Evolutionary conservation across 108 stramenopile species (phyloP), one percentile per base, ranked within the genome.

Genomic region (Asterionellopsis glacialis): DNA sequence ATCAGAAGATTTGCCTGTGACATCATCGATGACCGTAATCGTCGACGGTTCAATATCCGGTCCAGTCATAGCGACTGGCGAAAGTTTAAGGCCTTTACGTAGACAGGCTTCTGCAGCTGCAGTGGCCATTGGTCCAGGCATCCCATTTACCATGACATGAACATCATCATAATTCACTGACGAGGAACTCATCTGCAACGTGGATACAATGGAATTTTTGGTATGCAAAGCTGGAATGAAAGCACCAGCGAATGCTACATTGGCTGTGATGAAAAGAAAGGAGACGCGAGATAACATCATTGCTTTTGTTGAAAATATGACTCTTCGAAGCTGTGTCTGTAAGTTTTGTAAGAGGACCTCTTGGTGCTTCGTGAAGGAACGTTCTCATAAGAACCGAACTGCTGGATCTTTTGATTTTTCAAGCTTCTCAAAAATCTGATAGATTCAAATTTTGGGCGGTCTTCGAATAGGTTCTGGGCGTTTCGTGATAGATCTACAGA

Each of bases 61-160:
- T 18, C 95, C 95, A 9, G 95, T 96, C 85, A 96, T 84, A 50
- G 91, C 93, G 9, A 88, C 67, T 24, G 88, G 91, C 12, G 93
- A 73, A 1, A 96, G 73, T 15, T 79, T 76, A 28, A 96, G 59
- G 11, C 91, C 93, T 53, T 90, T 90, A 26, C 93, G 85, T 13
- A 94, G 69, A 66, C 93, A 94, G 11, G 95, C 93, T 68, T 96
- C 92, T n/a, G 93, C 95, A 33, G 90, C 91, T n/a, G 90, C 90
- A 24, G 89, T 91, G 24, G 93, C 95, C 95, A 96, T 96, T 39
- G 93, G 93, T 15, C 95, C 95, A 16, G 95, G 95, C 86, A 96
- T 90, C 24, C 95, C 95, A 68, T 94, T 94, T 23, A 96, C 90
- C 92, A 94, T 91, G 64, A 91, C 69, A n/a, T 25, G 41, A 22